Base-by-base conservation (phyloP, 805 yeast genomes). In the Candida ortonii region DNA sequence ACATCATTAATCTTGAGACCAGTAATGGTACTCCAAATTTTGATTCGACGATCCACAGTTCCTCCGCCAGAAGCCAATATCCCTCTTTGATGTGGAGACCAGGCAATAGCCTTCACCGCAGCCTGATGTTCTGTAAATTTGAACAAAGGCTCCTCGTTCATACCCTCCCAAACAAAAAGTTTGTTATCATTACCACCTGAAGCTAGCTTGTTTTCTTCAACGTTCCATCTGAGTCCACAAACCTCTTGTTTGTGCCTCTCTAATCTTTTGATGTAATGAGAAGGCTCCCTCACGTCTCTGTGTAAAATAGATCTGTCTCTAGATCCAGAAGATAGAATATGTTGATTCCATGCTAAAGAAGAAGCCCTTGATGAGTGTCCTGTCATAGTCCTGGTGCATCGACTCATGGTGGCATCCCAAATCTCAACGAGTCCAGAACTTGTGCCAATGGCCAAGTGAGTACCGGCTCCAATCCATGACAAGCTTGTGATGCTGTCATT, bases 11-110 rank as follows among this genome's bases (percentile, higher is more conserved):
- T 53, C 39, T 81, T 75, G 16, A 70, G 57, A 1, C 96, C 96
- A 6, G 83, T 84, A 28, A 80, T 62, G 0, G 95, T 83, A 57
- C 89, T 93, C 97, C 97, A 93, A 16, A 88, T 78, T 58, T 89
- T 85, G 48, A 93, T 82, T 24, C 80, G 73, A 38, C 90, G 78
- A 60, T 93, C 98, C 1, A 94, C 89, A 1, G 97, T 88, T 22
- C 98, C 98, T 13, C 98, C 98, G 11, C 98, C 98, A 2, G 93
- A 76, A 1, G 97, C 97, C 36, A 93, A 60, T 3, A 89, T 71
- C 1, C 97, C 97, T 36, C 97, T 68, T 55, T 87, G 96, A 55
- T 93, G 97, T 3, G 98, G 97, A 1, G 95, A 84, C 98, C 98
- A 93, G 2, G 95, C 85, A 34, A 93, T 72, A 0, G 97, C 98